These are phyloP conservation scores for Hypoxylon rubiginosum DNA, from an alignment of 2,329 filamentous ascomycete species.

Conservation along the genomic window DNA sequence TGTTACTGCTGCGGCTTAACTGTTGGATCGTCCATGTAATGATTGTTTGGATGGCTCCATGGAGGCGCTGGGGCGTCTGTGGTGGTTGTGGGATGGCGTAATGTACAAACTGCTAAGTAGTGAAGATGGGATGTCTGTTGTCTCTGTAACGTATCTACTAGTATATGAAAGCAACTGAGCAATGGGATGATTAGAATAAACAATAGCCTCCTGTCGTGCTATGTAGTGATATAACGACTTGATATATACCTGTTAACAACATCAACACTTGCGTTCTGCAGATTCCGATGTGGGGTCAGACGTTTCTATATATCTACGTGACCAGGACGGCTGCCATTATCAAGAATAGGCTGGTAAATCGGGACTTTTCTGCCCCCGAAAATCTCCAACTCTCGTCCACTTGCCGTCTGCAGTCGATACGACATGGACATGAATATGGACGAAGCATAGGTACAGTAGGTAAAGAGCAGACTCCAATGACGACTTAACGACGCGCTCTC, in stretches of 20 bases:
- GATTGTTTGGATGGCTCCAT: not conserved
- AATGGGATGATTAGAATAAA: not conserved
- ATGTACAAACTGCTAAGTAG: not conserved
- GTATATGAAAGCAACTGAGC: not conserved
- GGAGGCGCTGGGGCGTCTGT: not conserved
- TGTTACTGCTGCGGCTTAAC: conserved; percentile 9
- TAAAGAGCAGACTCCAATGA: not conserved
- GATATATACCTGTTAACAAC: not conserved
- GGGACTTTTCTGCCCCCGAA: conserved; percentile 8
- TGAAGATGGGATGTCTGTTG: not conserved
- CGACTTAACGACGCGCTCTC: not conserved
- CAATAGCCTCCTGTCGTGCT: not conserved
- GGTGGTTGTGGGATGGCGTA: not conserved
- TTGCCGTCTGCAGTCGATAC: conserved; percentile 13
- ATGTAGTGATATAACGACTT: not conserved
- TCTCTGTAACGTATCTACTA: not conserved
- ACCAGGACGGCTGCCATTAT: not conserved
- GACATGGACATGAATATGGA: conserved; percentile 15
- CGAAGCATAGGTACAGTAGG: too few species aligned
- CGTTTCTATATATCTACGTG: not conserved
- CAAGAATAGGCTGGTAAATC: not conserved
- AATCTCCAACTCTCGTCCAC: conserved; percentile 7
- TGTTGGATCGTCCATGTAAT: not conserved
- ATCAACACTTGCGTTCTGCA: not conserved
- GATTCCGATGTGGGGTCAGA: not conserved